Conservation (phyloP, 2,329 filamentous ascomycete genomes). For the Colletotrichum higginsianum region DNA sequence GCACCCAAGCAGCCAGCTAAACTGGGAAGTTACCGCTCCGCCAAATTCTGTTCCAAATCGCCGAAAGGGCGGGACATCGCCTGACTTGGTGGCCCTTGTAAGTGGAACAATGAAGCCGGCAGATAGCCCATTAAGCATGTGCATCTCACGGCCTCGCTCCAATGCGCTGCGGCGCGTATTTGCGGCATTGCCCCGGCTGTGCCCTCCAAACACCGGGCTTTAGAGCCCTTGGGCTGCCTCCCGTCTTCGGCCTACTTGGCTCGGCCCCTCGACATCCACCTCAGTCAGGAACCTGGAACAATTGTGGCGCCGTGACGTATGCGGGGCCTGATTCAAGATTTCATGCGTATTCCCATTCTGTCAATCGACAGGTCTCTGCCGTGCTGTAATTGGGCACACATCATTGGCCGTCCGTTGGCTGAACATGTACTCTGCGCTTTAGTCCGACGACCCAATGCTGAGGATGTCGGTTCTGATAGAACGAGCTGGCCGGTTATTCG, state of each 20-base stretch:
- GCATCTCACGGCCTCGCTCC: conserved; percentile 15
- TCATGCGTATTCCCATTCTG: conserved; percentile 3
- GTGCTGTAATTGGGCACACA: conserved; percentile 16
- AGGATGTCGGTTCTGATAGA: conserved; percentile 75
- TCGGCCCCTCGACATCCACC: not conserved
- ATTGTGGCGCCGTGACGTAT: conserved; percentile 39
- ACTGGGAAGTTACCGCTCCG: conserved; percentile 25
- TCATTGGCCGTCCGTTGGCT: conserved; percentile 33
- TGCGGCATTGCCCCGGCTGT: conserved; percentile 19
- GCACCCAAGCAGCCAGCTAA: conserved; percentile 33
- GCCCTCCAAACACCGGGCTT: not conserved
- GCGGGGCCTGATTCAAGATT: conserved; percentile 23
- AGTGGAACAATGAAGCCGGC: not conserved
- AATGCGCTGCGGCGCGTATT: conserved; percentile 9
- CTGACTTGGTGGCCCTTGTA: conserved; percentile 17
- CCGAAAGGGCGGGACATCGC: conserved; percentile 21
- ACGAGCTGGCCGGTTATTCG: conserved; percentile 59
- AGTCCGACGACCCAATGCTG: conserved; percentile 74
- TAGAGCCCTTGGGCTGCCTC: conserved; percentile 33
- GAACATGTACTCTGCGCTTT: conserved; percentile 73
- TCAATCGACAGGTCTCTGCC: conserved; percentile 8
- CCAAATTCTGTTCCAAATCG: conserved; percentile 36
- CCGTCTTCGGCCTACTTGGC: conserved; percentile 20
- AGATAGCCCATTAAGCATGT: conserved; percentile 34
- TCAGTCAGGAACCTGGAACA: conserved; percentile 4